These are phyloP conservation scores for Ceratocystis cacaofunesta DNA, from an alignment of 2,329 filamentous ascomycete genomes.

Conservation along the genomic window DNA sequence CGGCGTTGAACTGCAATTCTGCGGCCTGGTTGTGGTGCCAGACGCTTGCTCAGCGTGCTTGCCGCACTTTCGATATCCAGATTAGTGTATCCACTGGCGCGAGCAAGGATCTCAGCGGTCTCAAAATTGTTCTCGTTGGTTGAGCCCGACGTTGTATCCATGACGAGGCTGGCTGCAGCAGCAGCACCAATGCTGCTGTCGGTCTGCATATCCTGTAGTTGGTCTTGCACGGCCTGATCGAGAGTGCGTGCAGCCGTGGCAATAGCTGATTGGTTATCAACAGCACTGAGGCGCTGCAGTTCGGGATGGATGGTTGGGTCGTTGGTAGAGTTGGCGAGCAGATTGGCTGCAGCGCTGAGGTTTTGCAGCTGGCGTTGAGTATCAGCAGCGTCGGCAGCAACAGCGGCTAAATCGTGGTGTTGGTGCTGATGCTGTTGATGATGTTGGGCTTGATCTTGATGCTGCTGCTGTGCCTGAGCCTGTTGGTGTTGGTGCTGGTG, in stretches of 20 bases:
- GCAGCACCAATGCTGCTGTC: slow-evolving; percentile 13
- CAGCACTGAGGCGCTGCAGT: slow-evolving; percentile 20
- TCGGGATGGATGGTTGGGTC: slow-evolving; percentile 21
- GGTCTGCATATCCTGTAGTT: slow-evolving; percentile 18
- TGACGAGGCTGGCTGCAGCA: slow-evolving; percentile 10
- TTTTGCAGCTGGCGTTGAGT: slow-evolving; percentile 17
- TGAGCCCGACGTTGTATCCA: slow-evolving; percentile 7
- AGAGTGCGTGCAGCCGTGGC: slow-evolving; percentile 10
- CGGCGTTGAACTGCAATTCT: slow-evolving; percentile 39
- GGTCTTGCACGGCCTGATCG: slow-evolving; percentile 19
- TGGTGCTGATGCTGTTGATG: slow-evolving; percentile 17
- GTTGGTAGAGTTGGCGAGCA: slow-evolving; percentile 22
- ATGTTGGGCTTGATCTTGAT: slow-evolving; percentile 9
- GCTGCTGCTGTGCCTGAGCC: slow-evolving; percentile 13
- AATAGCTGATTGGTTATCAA: slow-evolving; percentile 3
- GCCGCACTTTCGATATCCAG: slow-evolving; percentile 31
- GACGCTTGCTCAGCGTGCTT: slow-evolving; percentile 38
- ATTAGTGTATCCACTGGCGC: slow-evolving; percentile 31
- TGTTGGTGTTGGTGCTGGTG: slow-evolving; percentile 15
- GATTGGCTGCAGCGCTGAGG: slow-evolving; percentile 21
- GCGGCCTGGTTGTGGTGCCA: slow-evolving; percentile 35
- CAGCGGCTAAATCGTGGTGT: slow-evolving; percentile 15
- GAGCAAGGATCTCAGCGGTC: slow-evolving; percentile 35
- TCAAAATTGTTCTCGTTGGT: slow-evolving; percentile 14
- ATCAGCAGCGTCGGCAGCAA: slow-evolving; percentile 13